These are phyloP conservation scores for Chlorella sp. DNA, from an alignment of 139 green algal species.

Conservation along the genomic window DNA sequence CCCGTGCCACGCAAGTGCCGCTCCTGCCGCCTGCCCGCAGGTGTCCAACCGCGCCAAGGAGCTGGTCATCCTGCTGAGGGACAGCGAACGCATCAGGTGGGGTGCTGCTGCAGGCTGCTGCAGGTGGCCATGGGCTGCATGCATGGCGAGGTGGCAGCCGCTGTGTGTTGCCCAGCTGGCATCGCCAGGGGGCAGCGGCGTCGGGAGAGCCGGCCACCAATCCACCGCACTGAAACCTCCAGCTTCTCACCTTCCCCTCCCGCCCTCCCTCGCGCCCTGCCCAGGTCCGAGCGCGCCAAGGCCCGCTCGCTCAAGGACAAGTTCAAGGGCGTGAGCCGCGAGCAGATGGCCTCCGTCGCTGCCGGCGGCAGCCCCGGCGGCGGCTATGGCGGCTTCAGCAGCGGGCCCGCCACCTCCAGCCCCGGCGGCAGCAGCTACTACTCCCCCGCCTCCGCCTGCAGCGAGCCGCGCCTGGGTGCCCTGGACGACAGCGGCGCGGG, in stretches of 20 bases:
- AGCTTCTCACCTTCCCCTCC: neutral
- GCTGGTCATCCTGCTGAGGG: slow-evolving; percentile 8
- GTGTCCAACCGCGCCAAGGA: slow-evolving; percentile 37
- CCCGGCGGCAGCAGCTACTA: neutral
- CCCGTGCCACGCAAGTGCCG: neutral
- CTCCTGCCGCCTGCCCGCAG: neutral
- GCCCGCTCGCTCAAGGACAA: slow-evolving; percentile 29
- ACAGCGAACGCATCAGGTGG: slow-evolving; percentile 27
- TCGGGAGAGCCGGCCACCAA: no score
- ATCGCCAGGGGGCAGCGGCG: no score
- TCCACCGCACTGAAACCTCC: neutral
- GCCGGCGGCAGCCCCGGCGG: neutral
- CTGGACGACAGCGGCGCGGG: no score
- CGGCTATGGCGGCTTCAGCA: neutral
- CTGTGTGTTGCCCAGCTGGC: no score
- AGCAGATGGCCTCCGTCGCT: neutral
- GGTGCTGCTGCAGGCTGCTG: neutral
- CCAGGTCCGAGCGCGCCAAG: slow-evolving; percentile 20
- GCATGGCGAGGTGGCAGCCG: no score
- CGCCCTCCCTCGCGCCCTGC: neutral
- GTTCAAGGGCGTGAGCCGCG: slow-evolving; percentile 9
- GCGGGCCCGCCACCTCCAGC: neutral
- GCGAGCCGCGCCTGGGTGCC: no score
- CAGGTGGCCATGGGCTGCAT: neutral
- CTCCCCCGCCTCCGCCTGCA: no score